Evolutionary conservation across 495 filamentous ascomycete genomes (phyloP).

Genomic region (Neurospora pannonica): DNA sequence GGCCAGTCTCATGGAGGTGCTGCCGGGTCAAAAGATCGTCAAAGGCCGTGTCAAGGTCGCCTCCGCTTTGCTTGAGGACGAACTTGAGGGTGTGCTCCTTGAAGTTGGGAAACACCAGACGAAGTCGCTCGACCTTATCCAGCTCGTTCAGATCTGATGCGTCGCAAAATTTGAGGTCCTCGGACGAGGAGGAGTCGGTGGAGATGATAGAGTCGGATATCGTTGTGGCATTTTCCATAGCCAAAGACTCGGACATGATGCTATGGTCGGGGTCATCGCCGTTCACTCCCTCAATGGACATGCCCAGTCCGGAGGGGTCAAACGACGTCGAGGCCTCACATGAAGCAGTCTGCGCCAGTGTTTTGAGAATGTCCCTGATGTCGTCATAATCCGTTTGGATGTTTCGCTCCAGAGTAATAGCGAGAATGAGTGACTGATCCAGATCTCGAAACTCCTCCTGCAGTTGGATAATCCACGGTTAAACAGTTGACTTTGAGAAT

Average conservation of each 20-base stretch:
- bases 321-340: conserved; percentile 56
- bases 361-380: conserved; percentile 47
- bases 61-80: conserved; percentile 53
- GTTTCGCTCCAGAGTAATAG: conserved; percentile 36
- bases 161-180: conserved; percentile 28
- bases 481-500: background rate
- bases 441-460: conserved; percentile 22
- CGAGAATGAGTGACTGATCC: conserved; percentile 22
- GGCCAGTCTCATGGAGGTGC: conserved; percentile 54
- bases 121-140: conserved; percentile 47
- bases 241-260: conserved; percentile 1
- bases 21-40: conserved; percentile 73
- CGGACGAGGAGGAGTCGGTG: conserved; percentile 10
- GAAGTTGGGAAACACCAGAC: conserved; percentile 60
- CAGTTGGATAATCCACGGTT: background rate
- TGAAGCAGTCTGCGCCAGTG: conserved; percentile 48
- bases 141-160: conserved; percentile 36
- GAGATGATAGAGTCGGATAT: conserved; percentile 17
- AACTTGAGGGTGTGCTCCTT: conserved; percentile 53
- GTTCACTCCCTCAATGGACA: background rate
- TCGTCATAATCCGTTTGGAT: conserved; percentile 58
- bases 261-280: conserved; percentile 6
- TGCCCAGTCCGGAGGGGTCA: conserved; percentile 64
- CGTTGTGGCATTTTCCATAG: conserved; percentile 15
- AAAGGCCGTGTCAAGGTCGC: conserved; percentile 57